Percentiles rank a stretch among this genome's conserved stretches.
Evolutionary conservation across 345 rosid genomes (phyloP).

Genomic region (Geranium rotundifolium): DNA sequence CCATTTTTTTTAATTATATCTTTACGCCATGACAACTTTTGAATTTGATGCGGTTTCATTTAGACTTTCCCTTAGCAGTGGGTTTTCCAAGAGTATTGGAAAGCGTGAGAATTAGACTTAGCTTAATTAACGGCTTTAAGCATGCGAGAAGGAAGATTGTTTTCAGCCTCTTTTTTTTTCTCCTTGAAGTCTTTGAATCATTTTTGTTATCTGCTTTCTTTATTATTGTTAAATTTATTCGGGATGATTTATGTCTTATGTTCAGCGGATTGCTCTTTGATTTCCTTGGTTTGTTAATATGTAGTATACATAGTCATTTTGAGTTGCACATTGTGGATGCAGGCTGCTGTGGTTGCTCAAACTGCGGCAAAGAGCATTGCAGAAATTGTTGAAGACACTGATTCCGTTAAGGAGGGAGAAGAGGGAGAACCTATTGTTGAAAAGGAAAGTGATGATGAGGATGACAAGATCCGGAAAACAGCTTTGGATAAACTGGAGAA

Average conservation of each 20-base stretch:
- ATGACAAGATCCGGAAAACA: slow-evolving; percentile 43
- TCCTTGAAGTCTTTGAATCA: not conserved
- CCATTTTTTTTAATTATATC: too few species aligned
- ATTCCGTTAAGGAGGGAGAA: slow-evolving; percentile 47
- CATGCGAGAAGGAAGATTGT: too few species aligned
- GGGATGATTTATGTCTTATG: not conserved
- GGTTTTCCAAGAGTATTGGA: too few species aligned
- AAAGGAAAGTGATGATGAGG: slow-evolving; percentile 56
- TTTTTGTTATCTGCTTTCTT: not conserved
- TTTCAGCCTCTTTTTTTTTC: not conserved
- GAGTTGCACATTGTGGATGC: slow-evolving; percentile 13
- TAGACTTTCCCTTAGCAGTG: too few species aligned
- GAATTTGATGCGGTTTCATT: too few species aligned
- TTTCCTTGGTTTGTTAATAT: not conserved
- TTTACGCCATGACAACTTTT: too few species aligned
- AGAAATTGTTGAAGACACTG: slow-evolving; percentile 53
- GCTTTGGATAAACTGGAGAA: slow-evolving; percentile 68
- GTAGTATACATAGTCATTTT: not conserved
- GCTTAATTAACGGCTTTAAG: too few species aligned
- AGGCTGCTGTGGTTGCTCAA: slow-evolving; percentile 84
- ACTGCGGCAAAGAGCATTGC: slow-evolving; percentile 75
- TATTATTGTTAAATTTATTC: not conserved
- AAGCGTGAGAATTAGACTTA: too few species aligned
- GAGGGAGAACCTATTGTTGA: slow-evolving; percentile 34
- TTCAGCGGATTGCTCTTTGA: not conserved